A percentile compares a stretch with the other conserved stretches of the same genome.
phyloP scores from a whole-genome alignment of 768 basidiomycete species.

The Mrakia hoshinonis region DNA sequence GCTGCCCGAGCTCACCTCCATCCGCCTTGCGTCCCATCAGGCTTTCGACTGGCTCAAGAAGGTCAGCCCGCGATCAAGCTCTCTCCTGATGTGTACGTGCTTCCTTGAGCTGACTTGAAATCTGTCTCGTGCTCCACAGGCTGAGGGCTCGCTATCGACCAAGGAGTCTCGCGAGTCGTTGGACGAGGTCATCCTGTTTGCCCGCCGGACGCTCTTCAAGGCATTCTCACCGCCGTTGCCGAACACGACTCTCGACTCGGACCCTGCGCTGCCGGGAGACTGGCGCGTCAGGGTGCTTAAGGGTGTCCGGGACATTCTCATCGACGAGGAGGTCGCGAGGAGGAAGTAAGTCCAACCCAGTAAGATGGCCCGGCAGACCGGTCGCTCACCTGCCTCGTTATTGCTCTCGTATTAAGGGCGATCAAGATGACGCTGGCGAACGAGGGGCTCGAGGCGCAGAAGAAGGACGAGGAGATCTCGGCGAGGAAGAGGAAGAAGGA shows the following conservation, averaged over 20 bases:
- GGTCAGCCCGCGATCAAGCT: slow-evolving; percentile 42
- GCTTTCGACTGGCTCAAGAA: slow-evolving; percentile 92
- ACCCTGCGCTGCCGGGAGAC: slow-evolving; percentile 20
- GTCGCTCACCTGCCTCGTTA: not conserved
- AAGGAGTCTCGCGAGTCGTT: slow-evolving; percentile 13
- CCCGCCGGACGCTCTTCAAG: slow-evolving; percentile 23
- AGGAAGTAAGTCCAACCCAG: slow-evolving; percentile 55
- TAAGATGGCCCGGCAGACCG: not conserved
- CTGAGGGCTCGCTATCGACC: slow-evolving; percentile 16
- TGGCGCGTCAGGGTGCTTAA: slow-evolving; percentile 60
- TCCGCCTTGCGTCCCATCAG: slow-evolving; percentile 48
- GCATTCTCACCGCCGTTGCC: slow-evolving; percentile 20
- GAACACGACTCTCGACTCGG: slow-evolving; percentile 17
- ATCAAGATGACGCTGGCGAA: slow-evolving; percentile 85
- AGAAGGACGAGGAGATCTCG: slow-evolving; percentile 76
- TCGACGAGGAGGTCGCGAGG: slow-evolving; percentile 79
- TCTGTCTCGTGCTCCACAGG: not conserved
- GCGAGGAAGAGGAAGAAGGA: slow-evolving; percentile 76
- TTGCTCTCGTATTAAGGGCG: slow-evolving; percentile 48
- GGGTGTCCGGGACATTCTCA: slow-evolving; percentile 72
- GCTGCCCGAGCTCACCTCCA: not conserved
- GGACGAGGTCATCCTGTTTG: slow-evolving; percentile 26
- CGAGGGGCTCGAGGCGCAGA: slow-evolving; percentile 73
- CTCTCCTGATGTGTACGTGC: not conserved
- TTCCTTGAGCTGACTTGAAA: not conserved